Percentiles rank a stretch among this genome's conserved stretches.
phyloP scores from a whole-genome alignment of 345 rosid genomes.

The Mallotus nudiflorus region DNA sequence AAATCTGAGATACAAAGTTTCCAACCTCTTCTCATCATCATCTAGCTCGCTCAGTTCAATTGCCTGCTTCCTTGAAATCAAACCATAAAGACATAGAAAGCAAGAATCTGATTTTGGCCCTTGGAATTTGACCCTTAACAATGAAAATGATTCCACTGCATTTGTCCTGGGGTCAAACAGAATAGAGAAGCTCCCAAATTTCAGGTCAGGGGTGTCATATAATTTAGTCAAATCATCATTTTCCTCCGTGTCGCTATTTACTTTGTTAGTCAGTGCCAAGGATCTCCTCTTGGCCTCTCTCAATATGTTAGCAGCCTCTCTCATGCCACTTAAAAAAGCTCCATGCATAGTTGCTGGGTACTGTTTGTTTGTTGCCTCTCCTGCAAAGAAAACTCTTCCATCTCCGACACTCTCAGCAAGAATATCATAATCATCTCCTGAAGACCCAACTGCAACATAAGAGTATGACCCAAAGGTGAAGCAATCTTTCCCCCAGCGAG shows the following conservation, averaged over 20 bases:
- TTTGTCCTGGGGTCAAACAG: conserved; percentile 58
- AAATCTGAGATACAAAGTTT: conserved; percentile 35
- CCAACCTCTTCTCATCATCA: conserved; percentile 51
- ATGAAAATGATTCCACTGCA: conserved; percentile 46
- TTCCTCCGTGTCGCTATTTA: conserved; percentile 29
- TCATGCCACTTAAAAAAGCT: conserved; percentile 96
- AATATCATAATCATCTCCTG: conserved; percentile 95
- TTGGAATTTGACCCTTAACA: conserved; percentile 48
- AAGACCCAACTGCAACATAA: conserved; percentile 84
- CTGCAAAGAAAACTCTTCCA: conserved; percentile 95
- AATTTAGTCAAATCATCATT: conserved; percentile 39
- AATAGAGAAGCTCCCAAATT: conserved; percentile 50
- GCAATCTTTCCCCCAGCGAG: conserved; percentile 90
- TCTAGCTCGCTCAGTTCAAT: conserved; percentile 49
- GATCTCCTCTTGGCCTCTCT: conserved; percentile 72
- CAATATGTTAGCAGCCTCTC: conserved; percentile 87
- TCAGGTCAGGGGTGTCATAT: conserved; percentile 54
- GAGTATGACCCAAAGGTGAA: conserved; percentile 88
- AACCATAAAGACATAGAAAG: conserved; percentile 44
- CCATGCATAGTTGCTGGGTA: conserved; percentile 99
- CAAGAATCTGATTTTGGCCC: conserved; percentile 32
- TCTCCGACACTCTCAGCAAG: conserved; percentile 90
- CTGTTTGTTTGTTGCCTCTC: conserved; percentile 94
- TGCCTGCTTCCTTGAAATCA: conserved; percentile 56
- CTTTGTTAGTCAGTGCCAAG: conserved; percentile 29